Base-by-base conservation (phyloP, 495 filamentous ascomycete species). In the Copromyces sp. region DNA sequence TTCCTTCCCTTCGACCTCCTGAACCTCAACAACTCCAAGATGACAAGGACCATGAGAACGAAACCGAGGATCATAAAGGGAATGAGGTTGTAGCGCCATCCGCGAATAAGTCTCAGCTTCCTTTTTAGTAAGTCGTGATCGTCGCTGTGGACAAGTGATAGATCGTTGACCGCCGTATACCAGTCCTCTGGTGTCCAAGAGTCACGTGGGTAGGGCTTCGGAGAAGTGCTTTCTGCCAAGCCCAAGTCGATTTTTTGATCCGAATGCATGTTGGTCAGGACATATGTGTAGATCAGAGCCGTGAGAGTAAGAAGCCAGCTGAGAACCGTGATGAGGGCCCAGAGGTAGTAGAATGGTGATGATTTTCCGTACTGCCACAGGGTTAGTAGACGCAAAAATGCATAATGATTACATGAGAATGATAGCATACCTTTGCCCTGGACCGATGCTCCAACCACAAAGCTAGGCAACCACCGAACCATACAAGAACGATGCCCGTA, bases 171-270 rank as follows among this genome's bases (percentile, higher is more conserved):
- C 1, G 84, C 85, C 4, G 80, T 78, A 74, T 84, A 86, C 87
- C 87, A 89, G 69, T 80, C 87, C 78, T 86, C 84, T 17, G 87
- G 86, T 29, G 87, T 87, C 87, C 87, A 89, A 2, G 73, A 68
- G 24, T 82, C 76, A 39, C 77, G 69, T 2, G 84, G 81, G 74
- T 89, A 89, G n/a, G 76, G 71, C 16, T 75, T 75, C n/a, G 84
- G 76, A 20, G 79, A 76, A 53, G 70, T 73, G 20, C 69, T 42
- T 16, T n/a, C 17, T 12, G 83, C 84, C 32, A 85, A 53, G 1
- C 45, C 39, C 11, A 73, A 24, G 72, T 83, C 78, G 69, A 88
- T 86, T 3, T 45, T 72, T 71, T 87, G 85, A 9, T 80, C 79
- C 9, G 76, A 76, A 35, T 82, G 84, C 68, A 74, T 76, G 53